Percentiles rank a stretch among this genome's conserved stretches.
Conservation (phyloP, 352 stramenopile genomes). For the Phytophthora citricola region DNA sequence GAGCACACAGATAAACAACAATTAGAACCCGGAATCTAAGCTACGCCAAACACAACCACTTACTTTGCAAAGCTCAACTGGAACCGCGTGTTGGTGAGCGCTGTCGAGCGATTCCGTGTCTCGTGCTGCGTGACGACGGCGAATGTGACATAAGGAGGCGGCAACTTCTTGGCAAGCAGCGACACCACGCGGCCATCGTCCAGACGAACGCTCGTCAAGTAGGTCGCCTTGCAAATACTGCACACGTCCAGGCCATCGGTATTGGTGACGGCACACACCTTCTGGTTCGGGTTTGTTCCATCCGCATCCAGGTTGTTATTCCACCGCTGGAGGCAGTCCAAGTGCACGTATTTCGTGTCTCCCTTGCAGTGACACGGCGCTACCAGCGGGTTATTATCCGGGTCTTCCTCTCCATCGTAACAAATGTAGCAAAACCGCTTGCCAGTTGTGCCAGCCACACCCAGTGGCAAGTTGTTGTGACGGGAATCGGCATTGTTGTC, state of each 20-base stretch:
- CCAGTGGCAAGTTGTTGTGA: slow-evolving; percentile 41
- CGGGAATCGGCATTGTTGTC: slow-evolving; percentile 19
- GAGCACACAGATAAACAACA: slow-evolving; percentile 9
- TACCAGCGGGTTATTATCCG: slow-evolving; percentile 87
- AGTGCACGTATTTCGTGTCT: slow-evolving; percentile 92
- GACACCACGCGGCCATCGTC: slow-evolving; percentile 87
- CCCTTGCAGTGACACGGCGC: slow-evolving; percentile 92
- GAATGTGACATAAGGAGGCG: slow-evolving; percentile 92
- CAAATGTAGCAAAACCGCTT: slow-evolving; percentile 94
- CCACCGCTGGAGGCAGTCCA: slow-evolving; percentile 94
- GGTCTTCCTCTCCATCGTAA: slow-evolving; percentile 91
- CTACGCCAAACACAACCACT: slow-evolving; percentile 25
- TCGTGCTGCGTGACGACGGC: slow-evolving; percentile 92
- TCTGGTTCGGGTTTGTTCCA: slow-evolving; percentile 81
- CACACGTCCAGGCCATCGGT: slow-evolving; percentile 89
- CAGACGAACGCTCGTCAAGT: slow-evolving; percentile 90
- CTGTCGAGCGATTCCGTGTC: slow-evolving; percentile 78
- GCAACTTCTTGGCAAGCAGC: slow-evolving; percentile 87
- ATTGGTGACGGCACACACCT: slow-evolving; percentile 91
- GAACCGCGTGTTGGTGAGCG: slow-evolving; percentile 92
- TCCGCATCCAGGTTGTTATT: slow-evolving; percentile 90
- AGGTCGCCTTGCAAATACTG: slow-evolving; percentile 93
- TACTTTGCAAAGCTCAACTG: slow-evolving; percentile 93
- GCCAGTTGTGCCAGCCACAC: slow-evolving; percentile 47
- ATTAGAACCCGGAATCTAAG: slow-evolving; percentile 16